Percentiles rank a stretch among this genome's conserved stretches.
These are phyloP conservation scores for Marsdenia floribunda DNA, from an alignment of 257 asterid species.

Conservation along the genomic window DNA sequence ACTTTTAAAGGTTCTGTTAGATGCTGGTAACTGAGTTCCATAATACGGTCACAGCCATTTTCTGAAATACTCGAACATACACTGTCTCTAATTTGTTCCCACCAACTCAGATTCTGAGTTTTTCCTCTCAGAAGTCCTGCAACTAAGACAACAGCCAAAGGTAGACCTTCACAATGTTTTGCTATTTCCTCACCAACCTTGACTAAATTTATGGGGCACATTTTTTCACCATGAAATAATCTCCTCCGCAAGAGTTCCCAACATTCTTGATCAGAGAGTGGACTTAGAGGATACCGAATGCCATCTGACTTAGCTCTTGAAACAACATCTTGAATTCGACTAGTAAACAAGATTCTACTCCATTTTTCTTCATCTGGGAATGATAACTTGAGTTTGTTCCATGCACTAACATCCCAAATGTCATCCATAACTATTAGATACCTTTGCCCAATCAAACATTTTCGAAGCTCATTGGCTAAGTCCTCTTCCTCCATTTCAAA, in stretches of 20 bases:
- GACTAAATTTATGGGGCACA: not conserved
- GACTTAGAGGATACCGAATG: not conserved
- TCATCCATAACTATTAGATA: conserved; percentile 19
- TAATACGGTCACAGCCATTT: not conserved
- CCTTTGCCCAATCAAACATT: conserved; percentile 3
- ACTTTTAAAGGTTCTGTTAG: conserved; percentile 4
- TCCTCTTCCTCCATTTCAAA: conserved; percentile 4
- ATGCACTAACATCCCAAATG: conserved; percentile 14
- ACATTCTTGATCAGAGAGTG: not conserved
- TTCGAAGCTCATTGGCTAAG: not conserved
- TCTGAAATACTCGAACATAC: not conserved
- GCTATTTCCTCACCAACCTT: conserved; percentile 5
- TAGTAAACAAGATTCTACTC: conserved; percentile 13
- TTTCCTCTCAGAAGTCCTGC: not conserved
- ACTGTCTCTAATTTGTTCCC: not conserved
- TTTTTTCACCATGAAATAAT: not conserved
- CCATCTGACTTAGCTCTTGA: not conserved
- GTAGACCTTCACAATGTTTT: conserved; percentile 4
- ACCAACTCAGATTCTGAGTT: not conserved
- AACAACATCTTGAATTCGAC: not conserved
- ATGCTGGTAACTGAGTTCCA: not conserved
- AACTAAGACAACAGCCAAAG: conserved; percentile 1
- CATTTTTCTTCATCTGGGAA: conserved; percentile 2
- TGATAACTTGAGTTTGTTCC: conserved; percentile 12
- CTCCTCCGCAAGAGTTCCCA: conserved; percentile 13